Percentiles rank a stretch among this genome's conserved stretches.
phyloP scores from a whole-genome alignment of 73 alveolate species.

The Paramecium octaurelia region DNA sequence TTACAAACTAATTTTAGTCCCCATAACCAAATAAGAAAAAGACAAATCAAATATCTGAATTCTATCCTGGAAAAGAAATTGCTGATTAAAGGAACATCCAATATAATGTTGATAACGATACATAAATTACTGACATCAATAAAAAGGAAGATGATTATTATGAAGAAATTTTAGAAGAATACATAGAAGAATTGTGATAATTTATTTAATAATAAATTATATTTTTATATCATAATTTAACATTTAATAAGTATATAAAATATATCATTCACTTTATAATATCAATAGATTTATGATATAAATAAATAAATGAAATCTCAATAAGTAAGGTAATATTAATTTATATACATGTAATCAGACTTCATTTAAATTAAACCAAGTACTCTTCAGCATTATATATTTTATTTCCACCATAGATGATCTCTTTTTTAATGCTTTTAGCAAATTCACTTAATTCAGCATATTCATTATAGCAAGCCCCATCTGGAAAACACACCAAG shows the following conservation, averaged over 20 bases:
- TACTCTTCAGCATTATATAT: not conserved
- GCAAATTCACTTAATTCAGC: not conserved
- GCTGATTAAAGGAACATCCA: not conserved
- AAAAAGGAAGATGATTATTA: not conserved
- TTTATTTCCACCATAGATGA: conserved; percentile 3
- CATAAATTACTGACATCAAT: not conserved
- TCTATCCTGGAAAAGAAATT: not conserved
- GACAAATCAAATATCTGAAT: not conserved
- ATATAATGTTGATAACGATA: not conserved
- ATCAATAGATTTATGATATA: too few species aligned
- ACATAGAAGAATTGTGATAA: not conserved
- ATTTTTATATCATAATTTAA: not conserved
- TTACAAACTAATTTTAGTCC: not conserved
- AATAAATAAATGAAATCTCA: too few species aligned
- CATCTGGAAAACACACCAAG: not conserved
- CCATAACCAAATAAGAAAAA: not conserved
- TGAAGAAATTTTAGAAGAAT: not conserved
- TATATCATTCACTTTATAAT: too few species aligned
- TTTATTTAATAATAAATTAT: not conserved
- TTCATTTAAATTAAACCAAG: not conserved
- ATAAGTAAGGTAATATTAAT: not conserved
- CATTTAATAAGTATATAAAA: not conserved
- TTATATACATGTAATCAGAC: not conserved
- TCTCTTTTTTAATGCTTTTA: not conserved
- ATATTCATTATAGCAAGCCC: conserved; percentile 33